Conservation (phyloP, 2,329 filamentous ascomycete genomes). For the Clarireedia paspali region DNA sequence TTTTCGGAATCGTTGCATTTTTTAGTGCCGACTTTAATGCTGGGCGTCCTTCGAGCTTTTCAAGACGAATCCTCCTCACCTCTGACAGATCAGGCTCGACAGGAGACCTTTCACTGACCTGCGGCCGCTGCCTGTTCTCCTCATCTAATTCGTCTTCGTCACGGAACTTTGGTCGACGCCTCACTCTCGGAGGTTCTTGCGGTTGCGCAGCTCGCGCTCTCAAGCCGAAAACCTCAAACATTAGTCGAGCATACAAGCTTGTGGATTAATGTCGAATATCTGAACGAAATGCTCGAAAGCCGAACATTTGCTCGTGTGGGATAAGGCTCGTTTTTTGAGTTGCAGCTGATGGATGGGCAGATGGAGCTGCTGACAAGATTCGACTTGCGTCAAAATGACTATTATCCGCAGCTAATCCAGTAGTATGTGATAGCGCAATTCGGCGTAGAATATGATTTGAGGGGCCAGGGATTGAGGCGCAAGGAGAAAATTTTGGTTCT, state of each 20-base stretch:
- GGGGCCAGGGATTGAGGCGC: too few species aligned
- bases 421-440: too few species aligned
- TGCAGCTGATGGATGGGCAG: slow-evolving; percentile 7
- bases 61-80: slow-evolving; percentile 21
- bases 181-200: slow-evolving; percentile 8
- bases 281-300: too few species aligned
- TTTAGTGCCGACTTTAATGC: slow-evolving; percentile 9
- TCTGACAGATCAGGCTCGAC: slow-evolving; percentile 18
- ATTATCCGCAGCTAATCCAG: too few species aligned
- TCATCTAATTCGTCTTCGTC: slow-evolving; percentile 23
- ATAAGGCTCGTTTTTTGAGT: slow-evolving; percentile 10
- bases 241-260: slow-evolving; percentile 1
- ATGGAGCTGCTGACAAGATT: slow-evolving; percentile 2
- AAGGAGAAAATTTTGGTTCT: too few species aligned
- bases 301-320: slow-evolving; percentile 17
- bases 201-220: neutral
- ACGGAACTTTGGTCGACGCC: slow-evolving; percentile 17
- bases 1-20: slow-evolving; percentile 15
- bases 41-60: slow-evolving; percentile 22
- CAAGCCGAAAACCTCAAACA: neutral
- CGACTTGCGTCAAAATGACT: neutral
- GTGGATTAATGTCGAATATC: neutral
- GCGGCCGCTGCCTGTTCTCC: slow-evolving; percentile 9
- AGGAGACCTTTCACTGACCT: slow-evolving; percentile 16
- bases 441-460: too few species aligned